Conservation (phyloP, 1,139 yeast species). For the Hansenula lynferdii region DNA sequence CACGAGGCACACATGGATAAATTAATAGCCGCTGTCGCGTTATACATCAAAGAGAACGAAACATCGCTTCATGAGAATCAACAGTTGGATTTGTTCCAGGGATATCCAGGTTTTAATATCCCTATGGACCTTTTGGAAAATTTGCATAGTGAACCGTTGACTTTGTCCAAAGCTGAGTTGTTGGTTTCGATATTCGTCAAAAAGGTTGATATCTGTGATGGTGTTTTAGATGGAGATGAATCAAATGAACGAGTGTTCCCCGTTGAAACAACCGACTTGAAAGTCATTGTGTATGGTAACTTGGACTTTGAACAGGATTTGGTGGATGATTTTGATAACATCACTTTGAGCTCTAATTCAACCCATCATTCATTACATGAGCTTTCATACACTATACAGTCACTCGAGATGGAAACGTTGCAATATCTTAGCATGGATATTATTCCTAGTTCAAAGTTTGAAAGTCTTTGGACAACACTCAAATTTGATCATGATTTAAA, state of each 20-base stretch:
- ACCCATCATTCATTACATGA: slow-evolving; percentile 5
- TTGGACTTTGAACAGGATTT: slow-evolving; percentile 1
- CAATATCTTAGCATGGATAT: slow-evolving; percentile 14
- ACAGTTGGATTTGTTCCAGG: slow-evolving; percentile 13
- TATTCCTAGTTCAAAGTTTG: slow-evolving; percentile 25
- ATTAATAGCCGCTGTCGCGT: not conserved
- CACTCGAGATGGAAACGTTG: slow-evolving; percentile 11
- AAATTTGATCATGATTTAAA: slow-evolving; percentile 25
- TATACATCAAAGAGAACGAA: not conserved
- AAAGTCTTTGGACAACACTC: slow-evolving; percentile 28
- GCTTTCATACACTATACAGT: not conserved
- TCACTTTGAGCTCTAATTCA: slow-evolving; percentile 6
- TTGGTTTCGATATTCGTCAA: slow-evolving; percentile 24
- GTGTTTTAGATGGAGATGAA: not conserved
- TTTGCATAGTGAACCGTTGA: slow-evolving; percentile 8
- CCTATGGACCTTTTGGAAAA: slow-evolving; percentile 22
- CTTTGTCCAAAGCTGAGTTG: slow-evolving; percentile 25
- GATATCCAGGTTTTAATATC: slow-evolving; percentile 8
- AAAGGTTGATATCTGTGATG: slow-evolving; percentile 18
- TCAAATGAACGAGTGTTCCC: not conserved
- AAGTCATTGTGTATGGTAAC: slow-evolving; percentile 1
- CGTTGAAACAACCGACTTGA: not conserved
- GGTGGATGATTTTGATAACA: slow-evolving; percentile 12
- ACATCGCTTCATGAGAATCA: not conserved
- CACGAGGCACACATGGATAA: not conserved